A percentile compares a stretch with the other conserved stretches of the same genome.
phyloP scores from a whole-genome alignment of 345 rosid species.

The Bretschneidera sinensis region DNA sequence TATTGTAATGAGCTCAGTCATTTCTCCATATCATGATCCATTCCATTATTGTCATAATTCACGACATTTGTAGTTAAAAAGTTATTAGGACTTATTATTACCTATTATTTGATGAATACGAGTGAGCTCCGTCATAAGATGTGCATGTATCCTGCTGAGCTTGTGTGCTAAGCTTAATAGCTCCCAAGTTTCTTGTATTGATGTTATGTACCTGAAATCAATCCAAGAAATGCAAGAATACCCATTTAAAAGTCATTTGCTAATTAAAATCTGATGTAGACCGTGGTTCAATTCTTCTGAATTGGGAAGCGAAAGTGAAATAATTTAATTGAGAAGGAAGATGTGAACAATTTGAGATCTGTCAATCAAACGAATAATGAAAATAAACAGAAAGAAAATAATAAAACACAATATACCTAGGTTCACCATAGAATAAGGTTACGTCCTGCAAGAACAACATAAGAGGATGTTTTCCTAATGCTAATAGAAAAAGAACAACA shows the following conservation, averaged over 20 bases:
- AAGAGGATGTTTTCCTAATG: too few species aligned
- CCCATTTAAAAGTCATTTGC: not conserved
- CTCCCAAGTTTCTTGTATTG: conserved; percentile 65
- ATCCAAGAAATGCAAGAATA: not conserved
- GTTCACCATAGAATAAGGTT: too few species aligned
- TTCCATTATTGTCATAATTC: too few species aligned
- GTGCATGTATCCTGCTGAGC: conserved; percentile 38
- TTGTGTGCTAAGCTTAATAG: conserved; percentile 62
- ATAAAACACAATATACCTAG: too few species aligned
- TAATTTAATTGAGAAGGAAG: not conserved
- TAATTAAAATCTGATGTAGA: not conserved
- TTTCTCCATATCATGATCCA: not conserved
- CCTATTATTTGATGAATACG: conserved; percentile 41
- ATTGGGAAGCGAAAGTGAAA: not conserved
- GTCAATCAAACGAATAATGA: too few species aligned
- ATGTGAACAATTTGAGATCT: too few species aligned
- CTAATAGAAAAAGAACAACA: too few species aligned
- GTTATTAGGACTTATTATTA: conserved; percentile 17
- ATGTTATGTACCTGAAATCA: conserved; percentile 30
- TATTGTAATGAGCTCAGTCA: not conserved
- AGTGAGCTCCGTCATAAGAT: conserved; percentile 32
- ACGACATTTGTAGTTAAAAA: too few species aligned
- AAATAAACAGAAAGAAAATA: too few species aligned
- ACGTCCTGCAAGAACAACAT: too few species aligned
- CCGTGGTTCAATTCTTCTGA: too few species aligned